Percentiles rank a stretch among this genome's conserved stretches.
phyloP scores from a whole-genome alignment of 345 rosid genomes.

The Populus simonii region DNA sequence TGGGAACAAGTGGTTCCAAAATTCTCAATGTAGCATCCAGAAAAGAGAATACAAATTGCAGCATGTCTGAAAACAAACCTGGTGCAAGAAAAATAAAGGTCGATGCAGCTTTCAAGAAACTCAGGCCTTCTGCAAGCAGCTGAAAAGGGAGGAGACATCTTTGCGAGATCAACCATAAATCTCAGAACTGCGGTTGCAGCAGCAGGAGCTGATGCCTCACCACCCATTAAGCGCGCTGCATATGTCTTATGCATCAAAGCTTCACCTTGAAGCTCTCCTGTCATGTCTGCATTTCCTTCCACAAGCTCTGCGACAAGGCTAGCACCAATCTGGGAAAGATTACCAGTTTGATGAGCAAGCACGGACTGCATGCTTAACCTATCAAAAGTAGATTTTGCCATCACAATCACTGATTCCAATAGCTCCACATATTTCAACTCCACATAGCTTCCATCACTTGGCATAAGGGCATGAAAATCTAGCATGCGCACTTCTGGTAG shows the following conservation, averaged over 20 bases:
- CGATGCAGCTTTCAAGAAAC: conserved; percentile 85
- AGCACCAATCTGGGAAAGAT: conserved; percentile 80
- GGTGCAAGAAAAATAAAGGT: conserved; percentile 91
- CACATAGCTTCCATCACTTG: conserved; percentile 68
- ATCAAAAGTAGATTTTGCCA: conserved; percentile 97
- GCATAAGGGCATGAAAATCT: conserved; percentile 97
- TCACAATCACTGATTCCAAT: conserved; percentile 83
- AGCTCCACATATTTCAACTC: conserved; percentile 92
- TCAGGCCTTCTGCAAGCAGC: conserved; percentile 90
- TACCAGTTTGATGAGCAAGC: conserved; percentile 90
- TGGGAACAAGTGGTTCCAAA: not conserved
- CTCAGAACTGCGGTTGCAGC: conserved; percentile 94
- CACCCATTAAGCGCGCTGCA: conserved; percentile 98
- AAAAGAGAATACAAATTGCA: conserved; percentile 14
- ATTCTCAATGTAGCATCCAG: not conserved
- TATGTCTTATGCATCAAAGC: conserved; percentile 99
- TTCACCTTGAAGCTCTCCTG: conserved; percentile 99
- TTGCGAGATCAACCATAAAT: conserved; percentile 99
- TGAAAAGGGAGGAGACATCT: conserved; percentile 94
- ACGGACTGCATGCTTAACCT: conserved; percentile 78
- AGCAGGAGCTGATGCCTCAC: conserved; percentile 99
- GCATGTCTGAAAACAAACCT: conserved; percentile 57
- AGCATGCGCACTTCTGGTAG: conserved; percentile 98
- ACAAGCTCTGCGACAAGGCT: conserved; percentile 92
- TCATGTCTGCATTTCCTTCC: conserved; percentile 84